Evolutionary conservation across 345 rosid species (phyloP).

Genomic region (Xanthoceras sorbifolium): DNA sequence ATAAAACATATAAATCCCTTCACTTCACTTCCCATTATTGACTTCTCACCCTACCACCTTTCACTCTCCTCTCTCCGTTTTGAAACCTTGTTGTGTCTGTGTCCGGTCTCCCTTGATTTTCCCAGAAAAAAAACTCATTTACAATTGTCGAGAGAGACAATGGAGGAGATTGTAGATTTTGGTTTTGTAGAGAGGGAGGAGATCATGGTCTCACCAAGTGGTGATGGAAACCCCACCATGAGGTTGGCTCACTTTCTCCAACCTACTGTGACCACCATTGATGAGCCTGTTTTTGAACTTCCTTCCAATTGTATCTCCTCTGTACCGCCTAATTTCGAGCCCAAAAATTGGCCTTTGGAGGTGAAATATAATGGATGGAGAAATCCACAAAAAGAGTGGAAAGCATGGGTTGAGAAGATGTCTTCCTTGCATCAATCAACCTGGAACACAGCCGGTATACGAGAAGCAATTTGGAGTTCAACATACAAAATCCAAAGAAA

Average conservation of each 20-base stretch:
- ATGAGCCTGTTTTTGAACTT: slow-evolving; percentile 16
- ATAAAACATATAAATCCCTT: too few relatives aligned
- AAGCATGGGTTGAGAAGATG: slow-evolving; percentile 45
- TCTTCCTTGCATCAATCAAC: neutral
- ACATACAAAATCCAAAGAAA: neutral
- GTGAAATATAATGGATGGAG: slow-evolving; percentile 38
- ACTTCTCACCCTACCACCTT: too few relatives aligned
- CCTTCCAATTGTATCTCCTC: slow-evolving; percentile 14
- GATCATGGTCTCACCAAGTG: slow-evolving; percentile 27
- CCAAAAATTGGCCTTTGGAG: slow-evolving; percentile 19
- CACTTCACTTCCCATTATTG: too few relatives aligned
- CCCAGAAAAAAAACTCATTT: neutral
- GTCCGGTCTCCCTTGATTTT: too few relatives aligned
- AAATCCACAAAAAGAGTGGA: slow-evolving; percentile 18
- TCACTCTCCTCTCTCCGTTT: too few relatives aligned
- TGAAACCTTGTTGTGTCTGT: too few relatives aligned
- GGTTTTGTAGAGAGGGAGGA: slow-evolving; percentile 41
- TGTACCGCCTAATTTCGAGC: neutral
- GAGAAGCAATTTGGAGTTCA: too few relatives aligned
- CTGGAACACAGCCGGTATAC: neutral
- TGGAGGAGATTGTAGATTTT: slow-evolving; percentile 8
- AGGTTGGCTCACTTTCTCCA: slow-evolving; percentile 38
- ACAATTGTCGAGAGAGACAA: neutral
- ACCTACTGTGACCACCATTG: slow-evolving; percentile 24
- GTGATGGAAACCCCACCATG: slow-evolving; percentile 16